Evolutionary conservation across 2,329 filamentous ascomycete species (phyloP).

Genomic region (Xylariaceae sp.): DNA sequence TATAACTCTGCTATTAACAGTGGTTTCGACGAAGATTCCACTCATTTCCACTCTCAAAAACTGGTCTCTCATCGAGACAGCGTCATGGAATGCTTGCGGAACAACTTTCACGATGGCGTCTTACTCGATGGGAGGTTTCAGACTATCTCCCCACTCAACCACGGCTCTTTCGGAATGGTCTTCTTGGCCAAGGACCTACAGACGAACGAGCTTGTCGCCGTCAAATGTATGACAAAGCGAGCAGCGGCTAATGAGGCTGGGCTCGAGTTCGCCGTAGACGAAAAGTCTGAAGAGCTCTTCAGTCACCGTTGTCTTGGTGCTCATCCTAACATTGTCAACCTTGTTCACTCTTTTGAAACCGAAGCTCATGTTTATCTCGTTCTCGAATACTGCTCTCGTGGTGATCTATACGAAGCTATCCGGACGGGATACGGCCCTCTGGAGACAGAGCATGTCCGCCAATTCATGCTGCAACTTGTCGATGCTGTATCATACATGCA

Average conservation of each 20-base stretch:
- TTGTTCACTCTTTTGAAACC: constrained; percentile 90
- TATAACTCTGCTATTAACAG: constrained; percentile 38
- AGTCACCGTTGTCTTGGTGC: constrained; percentile 79
- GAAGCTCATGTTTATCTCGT: constrained; percentile 89
- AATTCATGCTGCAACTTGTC: constrained; percentile 95
- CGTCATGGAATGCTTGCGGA: constrained; percentile 83
- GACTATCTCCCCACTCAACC: constrained; percentile 92
- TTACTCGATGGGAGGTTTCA: constrained; percentile 88
- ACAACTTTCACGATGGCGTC: constrained; percentile 79
- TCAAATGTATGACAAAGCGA: constrained; percentile 95
- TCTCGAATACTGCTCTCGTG: constrained; percentile 92
- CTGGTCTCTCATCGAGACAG: constrained; percentile 42
- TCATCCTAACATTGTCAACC: constrained; percentile 92
- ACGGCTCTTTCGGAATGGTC: constrained; percentile 98
- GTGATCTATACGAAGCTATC: constrained; percentile 97
- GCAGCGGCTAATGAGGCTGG: constrained; percentile 64
- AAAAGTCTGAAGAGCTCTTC: constrained; percentile 79
- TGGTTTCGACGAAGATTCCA: constrained; percentile 33
- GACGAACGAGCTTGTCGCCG: constrained; percentile 82
- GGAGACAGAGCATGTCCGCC: constrained; percentile 94
- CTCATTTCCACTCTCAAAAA: constrained; percentile 43
- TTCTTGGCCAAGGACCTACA: constrained; percentile 84
- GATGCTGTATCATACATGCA: constrained; percentile 91
- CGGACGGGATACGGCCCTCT: constrained; percentile 84
- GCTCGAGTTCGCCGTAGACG: constrained; percentile 75